Percentiles rank a stretch among this genome's conserved stretches.
These are phyloP conservation scores for Sclerotinia minor DNA, from an alignment of 2,329 filamentous ascomycete species.

Conservation along the genomic window DNA sequence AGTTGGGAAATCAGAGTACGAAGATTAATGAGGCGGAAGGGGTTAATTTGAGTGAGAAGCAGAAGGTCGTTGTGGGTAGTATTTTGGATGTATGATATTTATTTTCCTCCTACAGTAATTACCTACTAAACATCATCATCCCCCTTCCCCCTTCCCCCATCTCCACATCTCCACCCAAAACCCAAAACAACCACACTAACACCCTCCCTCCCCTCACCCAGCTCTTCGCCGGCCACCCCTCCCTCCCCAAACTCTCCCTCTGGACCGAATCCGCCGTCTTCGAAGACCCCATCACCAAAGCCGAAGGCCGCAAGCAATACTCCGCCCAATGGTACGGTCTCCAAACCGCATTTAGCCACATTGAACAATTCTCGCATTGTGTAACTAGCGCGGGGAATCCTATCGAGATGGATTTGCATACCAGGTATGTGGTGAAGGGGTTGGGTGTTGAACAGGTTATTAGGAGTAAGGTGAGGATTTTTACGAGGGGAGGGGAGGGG, in stretches of 20 bases:
- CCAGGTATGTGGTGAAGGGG: slow-evolving; percentile 55
- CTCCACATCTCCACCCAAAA: too few relatives aligned
- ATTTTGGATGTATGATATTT: slow-evolving; percentile 53
- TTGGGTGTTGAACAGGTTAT: slow-evolving; percentile 53
- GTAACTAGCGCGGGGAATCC: slow-evolving; percentile 59
- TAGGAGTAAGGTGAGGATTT: slow-evolving; percentile 50
- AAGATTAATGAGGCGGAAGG: slow-evolving; percentile 53
- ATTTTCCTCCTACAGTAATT: too few relatives aligned
- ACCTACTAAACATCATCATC: too few relatives aligned
- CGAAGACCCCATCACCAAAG: slow-evolving; percentile 58
- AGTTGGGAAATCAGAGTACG: slow-evolving; percentile 52
- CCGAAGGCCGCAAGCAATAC: slow-evolving; percentile 54
- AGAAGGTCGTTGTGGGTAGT: slow-evolving; percentile 57
- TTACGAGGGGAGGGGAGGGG: slow-evolving; percentile 43
- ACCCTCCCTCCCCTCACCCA: slow-evolving; percentile 28
- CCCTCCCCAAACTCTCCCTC: slow-evolving; percentile 57
- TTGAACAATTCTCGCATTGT: slow-evolving; percentile 54
- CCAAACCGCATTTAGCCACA: slow-evolving; percentile 57
- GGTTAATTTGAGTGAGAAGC: slow-evolving; percentile 50
- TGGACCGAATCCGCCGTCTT: slow-evolving; percentile 61
- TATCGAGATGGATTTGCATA: slow-evolving; percentile 57
- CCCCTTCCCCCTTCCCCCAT: too few relatives aligned
- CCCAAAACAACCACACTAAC: background rate
- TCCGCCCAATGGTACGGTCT: slow-evolving; percentile 59
- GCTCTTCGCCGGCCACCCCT: slow-evolving; percentile 61